These are phyloP conservation scores for Myrmaecium sp. DNA, from an alignment of 2,329 filamentous ascomycete species.

Conservation along the genomic window DNA sequence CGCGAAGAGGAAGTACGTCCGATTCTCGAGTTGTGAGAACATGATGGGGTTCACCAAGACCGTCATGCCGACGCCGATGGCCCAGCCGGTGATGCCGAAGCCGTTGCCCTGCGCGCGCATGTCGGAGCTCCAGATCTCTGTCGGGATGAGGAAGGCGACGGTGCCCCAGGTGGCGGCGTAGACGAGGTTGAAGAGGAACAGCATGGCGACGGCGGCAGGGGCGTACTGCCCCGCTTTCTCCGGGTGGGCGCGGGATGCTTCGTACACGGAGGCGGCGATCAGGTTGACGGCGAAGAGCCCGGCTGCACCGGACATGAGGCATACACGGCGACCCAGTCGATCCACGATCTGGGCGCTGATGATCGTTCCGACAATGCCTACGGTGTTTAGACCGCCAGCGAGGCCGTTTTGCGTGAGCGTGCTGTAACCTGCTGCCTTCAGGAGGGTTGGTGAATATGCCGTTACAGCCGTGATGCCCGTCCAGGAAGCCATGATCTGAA, in stretches of 20 bases:
- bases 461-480: constrained; percentile 25
- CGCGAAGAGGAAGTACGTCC: constrained; percentile 36
- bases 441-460: constrained; percentile 15
- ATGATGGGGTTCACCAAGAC: constrained; percentile 36
- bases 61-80: constrained; percentile 39
- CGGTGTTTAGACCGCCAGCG: constrained; percentile 33
- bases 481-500: constrained; percentile 30
- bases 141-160: constrained; percentile 33
- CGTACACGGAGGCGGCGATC: constrained; percentile 13
- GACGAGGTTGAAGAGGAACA: constrained; percentile 34
- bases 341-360: constrained; percentile 36
- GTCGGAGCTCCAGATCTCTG: constrained; percentile 40
- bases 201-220: constrained; percentile 30
- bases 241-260: constrained; percentile 4
- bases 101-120: constrained; percentile 42
- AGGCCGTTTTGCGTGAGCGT: constrained; percentile 29
- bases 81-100: constrained; percentile 43
- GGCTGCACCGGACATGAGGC: constrained; percentile 24
- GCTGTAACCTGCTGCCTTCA: constrained; percentile 18
- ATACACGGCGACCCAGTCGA: constrained; percentile 27
- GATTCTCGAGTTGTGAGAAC: constrained; percentile 28
- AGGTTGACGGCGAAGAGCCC: constrained; percentile 26
- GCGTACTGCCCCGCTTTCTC: constrained; percentile 22
- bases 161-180: constrained; percentile 36
- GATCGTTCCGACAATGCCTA: constrained; percentile 35